Evolutionary conservation across 1,284 basidiomycete genomes (phyloP).

Genomic region (Fomitopsis betulina): DNA sequence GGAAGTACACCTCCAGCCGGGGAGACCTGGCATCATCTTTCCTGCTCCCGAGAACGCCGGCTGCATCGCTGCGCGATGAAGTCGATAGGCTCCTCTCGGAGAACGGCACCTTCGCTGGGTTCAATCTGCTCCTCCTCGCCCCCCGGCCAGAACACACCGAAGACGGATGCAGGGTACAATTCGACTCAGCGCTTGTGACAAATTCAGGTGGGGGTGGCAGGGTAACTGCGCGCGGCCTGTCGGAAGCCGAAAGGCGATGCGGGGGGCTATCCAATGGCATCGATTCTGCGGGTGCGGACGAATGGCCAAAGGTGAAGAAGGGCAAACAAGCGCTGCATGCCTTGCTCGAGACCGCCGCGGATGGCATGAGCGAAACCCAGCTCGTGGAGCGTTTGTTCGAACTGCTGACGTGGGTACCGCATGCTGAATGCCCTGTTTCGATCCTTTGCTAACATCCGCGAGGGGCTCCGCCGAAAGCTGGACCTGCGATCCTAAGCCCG

Average conservation of each 20-base stretch:
- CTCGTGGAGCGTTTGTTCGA: constrained; percentile 56
- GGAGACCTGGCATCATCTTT: constrained; percentile 65
- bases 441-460: constrained; percentile 3
- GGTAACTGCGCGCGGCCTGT: constrained; percentile 49
- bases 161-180: constrained; percentile 31
- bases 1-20: constrained; percentile 50
- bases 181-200: constrained; percentile 53
- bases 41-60: constrained; percentile 46
- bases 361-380: constrained; percentile 40
- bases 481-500: constrained; percentile 34
- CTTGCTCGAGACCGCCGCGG: constrained; percentile 32
- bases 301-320: constrained; percentile 69
- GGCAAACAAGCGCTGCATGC: constrained; percentile 46
- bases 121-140: constrained; percentile 65
- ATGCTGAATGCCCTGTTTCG: constrained; percentile 2
- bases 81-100: constrained; percentile 38
- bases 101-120: constrained; percentile 61
- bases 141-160: constrained; percentile 7
- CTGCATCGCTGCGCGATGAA: constrained; percentile 39
- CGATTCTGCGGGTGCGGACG: constrained; percentile 48
- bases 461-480: constrained; percentile 24
- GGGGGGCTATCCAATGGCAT: constrained; percentile 72
- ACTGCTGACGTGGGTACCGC: constrained; percentile 55
- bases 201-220: constrained; percentile 64
- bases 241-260: constrained; percentile 39